Base-by-base conservation (phyloP, 2,329 filamentous ascomycete genomes). In the Diplodia scrobiculata region DNA sequence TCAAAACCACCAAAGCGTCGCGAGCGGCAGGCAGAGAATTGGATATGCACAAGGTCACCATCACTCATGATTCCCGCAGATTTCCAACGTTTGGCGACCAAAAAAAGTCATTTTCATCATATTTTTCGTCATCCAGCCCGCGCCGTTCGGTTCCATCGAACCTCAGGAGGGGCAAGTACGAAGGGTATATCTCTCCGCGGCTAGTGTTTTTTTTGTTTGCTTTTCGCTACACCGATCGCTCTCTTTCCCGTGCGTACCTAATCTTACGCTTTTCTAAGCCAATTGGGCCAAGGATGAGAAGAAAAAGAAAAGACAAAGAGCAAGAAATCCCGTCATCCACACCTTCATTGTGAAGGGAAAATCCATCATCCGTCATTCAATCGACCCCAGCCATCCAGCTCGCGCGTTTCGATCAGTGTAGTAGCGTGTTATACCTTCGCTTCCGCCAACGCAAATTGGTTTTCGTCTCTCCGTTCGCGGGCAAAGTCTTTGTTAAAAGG, bases 101-200 rank as follows among this genome's bases (percentile, higher is more conserved):
- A 50, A 62, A 62, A 62, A 50, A 58, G 29, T 62, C 58, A 62
- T 62, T 62, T 60, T 62, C 38, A 45, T 50, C 36, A 45, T n/a
- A 29, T 19, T 62, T 62, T 50, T 34, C 58, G 13, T 62, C 25
- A 29, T 50, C 45, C 29, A 25, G 7, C 41, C 41, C 58, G n/a
- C n/a, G 21, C 58, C 25, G 25, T 25, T 25, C 25, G 25, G 41
- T 34, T 60, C 29, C 19, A 10, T 47, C 58, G 17, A 19, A n/a
- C 29, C 58, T 50, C 45, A 45, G 45, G 55, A 19, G 10, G 17
- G 34, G 32, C 32, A 36, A 34, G 21, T 21, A 34, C 27, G 27
- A 29, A 27, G 58, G 58, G 29, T 62, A 62, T 62, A 25, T 25
- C 25, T 25, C 25, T 25, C 41, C 5, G 45, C 38, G 27, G 17